phyloP scores from a whole-genome alignment of 2,329 filamentous ascomycete species.

The Aspergillus pseudotamarii region DNA sequence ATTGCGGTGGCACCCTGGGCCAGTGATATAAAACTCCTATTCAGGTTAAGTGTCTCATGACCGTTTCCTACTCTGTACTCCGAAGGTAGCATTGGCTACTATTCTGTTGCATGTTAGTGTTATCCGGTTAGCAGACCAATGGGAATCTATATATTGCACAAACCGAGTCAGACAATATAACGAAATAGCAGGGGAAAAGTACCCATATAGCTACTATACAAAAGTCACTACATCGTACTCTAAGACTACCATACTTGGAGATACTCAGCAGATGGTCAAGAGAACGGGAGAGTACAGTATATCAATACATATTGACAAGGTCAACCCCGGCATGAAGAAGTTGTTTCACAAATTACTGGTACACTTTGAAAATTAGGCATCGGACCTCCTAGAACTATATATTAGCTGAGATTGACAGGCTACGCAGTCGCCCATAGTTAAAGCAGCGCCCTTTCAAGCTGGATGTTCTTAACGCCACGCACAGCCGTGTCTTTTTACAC shows the following conservation, averaged over 20 bases:
- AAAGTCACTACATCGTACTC: too few species aligned
- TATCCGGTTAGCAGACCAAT: not conserved
- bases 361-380: not conserved
- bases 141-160: not conserved
- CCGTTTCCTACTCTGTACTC: not conserved
- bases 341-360: not conserved
- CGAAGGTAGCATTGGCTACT: not conserved
- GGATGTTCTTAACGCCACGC: not conserved
- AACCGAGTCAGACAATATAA: not conserved
- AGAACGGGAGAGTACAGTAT: too few species aligned
- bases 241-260: too few species aligned
- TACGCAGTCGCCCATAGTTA: not conserved
- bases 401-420: not conserved
- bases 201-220: too few species aligned
- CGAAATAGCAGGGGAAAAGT: too few species aligned
- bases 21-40: not conserved
- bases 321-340: not conserved
- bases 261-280: too few species aligned
- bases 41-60: not conserved
- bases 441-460: too few species aligned
- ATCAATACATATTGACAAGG: too few species aligned
- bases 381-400: not conserved
- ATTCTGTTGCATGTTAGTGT: not conserved
- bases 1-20: not conserved
- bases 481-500: not conserved